phyloP scores from a whole-genome alignment of 2,329 filamentous ascomycete species.

The Cordyceps militaris region DNA sequence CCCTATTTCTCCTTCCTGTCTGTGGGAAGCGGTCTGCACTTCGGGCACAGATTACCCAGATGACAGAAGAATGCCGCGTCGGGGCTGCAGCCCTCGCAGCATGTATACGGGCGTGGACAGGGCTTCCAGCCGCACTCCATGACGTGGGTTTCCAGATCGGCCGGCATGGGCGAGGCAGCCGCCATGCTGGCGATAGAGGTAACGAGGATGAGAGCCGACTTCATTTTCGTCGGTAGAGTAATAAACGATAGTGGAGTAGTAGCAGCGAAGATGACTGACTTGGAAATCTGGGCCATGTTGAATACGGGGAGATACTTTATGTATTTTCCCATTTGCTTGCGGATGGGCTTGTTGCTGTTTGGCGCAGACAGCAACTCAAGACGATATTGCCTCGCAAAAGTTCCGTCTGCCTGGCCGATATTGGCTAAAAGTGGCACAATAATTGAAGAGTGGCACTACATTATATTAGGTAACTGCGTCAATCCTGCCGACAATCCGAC shows the following conservation, averaged over 20 bases:
- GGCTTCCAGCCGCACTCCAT: neutral
- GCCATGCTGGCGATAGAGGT: neutral
- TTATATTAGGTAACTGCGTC: neutral
- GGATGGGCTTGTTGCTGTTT: neutral
- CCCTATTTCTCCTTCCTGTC: no score
- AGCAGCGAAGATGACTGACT: no score
- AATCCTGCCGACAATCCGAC: neutral
- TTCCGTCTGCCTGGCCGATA: neutral
- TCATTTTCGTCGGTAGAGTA: neutral
- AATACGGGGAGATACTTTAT: no score
- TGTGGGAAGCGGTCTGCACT: no score
- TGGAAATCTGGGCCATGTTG: no score
- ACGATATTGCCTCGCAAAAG: neutral
- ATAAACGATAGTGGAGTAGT: neutral
- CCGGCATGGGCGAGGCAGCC: constrained; percentile 1
- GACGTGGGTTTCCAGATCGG: neutral
- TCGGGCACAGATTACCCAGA: no score
- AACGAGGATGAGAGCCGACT: neutral
- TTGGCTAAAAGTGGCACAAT: neutral
- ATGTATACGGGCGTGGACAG: neutral
- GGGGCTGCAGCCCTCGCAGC: neutral
- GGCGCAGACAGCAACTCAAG: neutral
- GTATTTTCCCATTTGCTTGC: no score
- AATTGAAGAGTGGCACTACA: no score
- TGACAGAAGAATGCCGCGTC: neutral